Evolutionary conservation across 2,329 filamentous ascomycete genomes (phyloP), one percentile per base, ranked within the genome.

Genomic region (Claviceps cyperi): DNA sequence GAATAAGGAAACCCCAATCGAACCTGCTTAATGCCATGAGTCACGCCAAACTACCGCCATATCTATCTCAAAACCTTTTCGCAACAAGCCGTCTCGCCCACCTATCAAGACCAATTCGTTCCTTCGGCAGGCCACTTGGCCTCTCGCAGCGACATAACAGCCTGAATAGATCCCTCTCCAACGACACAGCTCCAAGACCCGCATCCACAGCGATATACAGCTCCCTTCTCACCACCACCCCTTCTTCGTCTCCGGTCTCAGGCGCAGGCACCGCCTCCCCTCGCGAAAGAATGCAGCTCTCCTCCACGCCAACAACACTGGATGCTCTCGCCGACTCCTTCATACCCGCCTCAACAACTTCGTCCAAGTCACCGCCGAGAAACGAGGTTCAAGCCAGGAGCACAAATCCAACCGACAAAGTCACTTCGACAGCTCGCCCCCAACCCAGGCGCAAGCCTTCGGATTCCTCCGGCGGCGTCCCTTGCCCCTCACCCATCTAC

Each of bases 401-500:
- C 11, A 24, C 24, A 17, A 36, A 32, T 38, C 21, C 46, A 40
- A 2, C 35, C 5, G 6, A 28, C n/a, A 36, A 24, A 14, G 19
- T 36, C 8, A 17, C 17, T n/a, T 19, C 7, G 32, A 14, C 17
- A 11, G 19, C 22, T 17, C 19, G 15, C 8, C 5, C 24, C 21
- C 24, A 22, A 9, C 36, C 48, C 36, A 41, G 47, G 6, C 21
- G 28, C 5, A 13, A 52, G 24, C 66, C 61, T 54, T 73, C 66
- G 55, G 45, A 50, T 6, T 66, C 52, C 4, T 80, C 77, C 0
- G 77, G 77, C 48, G 77, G 77, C 48, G 64, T 82, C 22, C 86
- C 87, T 0, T 60, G 74, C 0, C 79, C 86, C 0, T 75, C 76
- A 1, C 44, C 65, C 0, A 60, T 65, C 45, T 94, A 94, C 65